A percentile compares a stretch with the other conserved stretches of the same genome.
Conservation (phyloP, 345 rosid genomes). For the Raphanus sativus region DNA sequence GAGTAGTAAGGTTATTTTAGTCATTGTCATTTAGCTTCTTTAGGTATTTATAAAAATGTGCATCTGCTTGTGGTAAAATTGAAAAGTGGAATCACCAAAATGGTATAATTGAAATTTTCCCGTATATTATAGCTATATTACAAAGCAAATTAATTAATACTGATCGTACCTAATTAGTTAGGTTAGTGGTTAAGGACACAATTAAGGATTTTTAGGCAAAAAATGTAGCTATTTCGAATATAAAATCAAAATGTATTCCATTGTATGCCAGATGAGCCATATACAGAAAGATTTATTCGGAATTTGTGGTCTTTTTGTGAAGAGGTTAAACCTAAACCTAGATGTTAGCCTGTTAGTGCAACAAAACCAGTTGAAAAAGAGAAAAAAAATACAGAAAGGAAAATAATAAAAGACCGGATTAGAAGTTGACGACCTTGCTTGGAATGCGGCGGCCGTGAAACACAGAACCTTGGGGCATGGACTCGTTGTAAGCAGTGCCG, state of each 20-base stretch:
- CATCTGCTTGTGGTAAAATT: no score
- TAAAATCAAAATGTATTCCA: not conserved
- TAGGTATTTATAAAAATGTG: no score
- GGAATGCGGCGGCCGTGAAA: conserved; percentile 68
- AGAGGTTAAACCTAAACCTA: not conserved
- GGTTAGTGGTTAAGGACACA: no score
- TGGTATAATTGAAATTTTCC: no score
- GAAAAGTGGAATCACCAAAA: no score
- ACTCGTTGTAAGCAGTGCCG: conserved; percentile 47
- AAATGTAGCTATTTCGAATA: no score
- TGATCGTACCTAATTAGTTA: no score
- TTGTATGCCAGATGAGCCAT: not conserved
- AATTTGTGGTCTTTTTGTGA: not conserved
- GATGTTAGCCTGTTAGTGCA: not conserved
- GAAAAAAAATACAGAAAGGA: not conserved
- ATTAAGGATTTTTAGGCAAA: no score
- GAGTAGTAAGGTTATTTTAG: no score
- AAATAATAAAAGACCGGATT: not conserved
- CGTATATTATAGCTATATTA: no score
- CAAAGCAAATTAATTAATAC: no score
- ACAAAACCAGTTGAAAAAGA: not conserved
- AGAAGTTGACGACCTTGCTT: conserved; percentile 65
- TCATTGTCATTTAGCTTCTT: no score
- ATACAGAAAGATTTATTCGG: not conserved
- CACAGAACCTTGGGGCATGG: conserved; percentile 48